phyloP scores from a whole-genome alignment of 257 asterid species.

The Ehretia macrophylla region DNA sequence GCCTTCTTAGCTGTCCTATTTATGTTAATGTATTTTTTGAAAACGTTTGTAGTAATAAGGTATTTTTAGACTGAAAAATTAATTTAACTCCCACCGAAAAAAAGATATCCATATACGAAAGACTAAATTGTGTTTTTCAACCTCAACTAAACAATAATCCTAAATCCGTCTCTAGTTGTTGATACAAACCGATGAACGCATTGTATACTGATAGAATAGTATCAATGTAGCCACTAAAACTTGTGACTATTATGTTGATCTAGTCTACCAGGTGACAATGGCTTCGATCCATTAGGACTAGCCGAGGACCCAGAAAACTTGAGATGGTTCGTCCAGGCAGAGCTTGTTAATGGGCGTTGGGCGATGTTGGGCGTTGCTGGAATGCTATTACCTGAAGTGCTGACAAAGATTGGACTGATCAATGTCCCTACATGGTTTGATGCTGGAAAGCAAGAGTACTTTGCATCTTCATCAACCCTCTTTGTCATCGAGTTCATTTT shows the following conservation, averaged over 20 bases:
- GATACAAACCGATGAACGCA: no score
- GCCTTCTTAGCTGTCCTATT: not conserved
- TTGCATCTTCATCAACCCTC: slow-evolving; percentile 81
- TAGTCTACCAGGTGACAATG: slow-evolving; percentile 89
- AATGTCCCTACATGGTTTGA: slow-evolving; percentile 88
- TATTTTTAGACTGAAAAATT: no score
- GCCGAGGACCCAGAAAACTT: slow-evolving; percentile 90
- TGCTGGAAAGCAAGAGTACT: slow-evolving; percentile 76
- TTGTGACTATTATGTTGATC: not conserved
- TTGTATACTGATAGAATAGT: no score
- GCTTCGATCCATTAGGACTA: slow-evolving; percentile 78
- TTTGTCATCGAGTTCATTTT: slow-evolving; percentile 89
- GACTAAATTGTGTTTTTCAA: no score
- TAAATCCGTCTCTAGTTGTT: no score
- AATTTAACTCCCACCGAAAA: no score
- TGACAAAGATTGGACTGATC: slow-evolving; percentile 58
- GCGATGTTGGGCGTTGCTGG: slow-evolving; percentile 97
- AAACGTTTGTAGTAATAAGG: no score
- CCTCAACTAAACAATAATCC: no score
- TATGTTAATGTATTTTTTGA: no score
- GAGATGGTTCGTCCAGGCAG: slow-evolving; percentile 82
- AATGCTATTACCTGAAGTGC: slow-evolving; percentile 78
- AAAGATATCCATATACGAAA: no score
- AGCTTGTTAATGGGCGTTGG: slow-evolving; percentile 90
- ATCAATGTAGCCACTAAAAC: no score